These are phyloP conservation scores for Aeschynomene evenia DNA, from an alignment of 306 rosid species.

Conservation along the genomic window DNA sequence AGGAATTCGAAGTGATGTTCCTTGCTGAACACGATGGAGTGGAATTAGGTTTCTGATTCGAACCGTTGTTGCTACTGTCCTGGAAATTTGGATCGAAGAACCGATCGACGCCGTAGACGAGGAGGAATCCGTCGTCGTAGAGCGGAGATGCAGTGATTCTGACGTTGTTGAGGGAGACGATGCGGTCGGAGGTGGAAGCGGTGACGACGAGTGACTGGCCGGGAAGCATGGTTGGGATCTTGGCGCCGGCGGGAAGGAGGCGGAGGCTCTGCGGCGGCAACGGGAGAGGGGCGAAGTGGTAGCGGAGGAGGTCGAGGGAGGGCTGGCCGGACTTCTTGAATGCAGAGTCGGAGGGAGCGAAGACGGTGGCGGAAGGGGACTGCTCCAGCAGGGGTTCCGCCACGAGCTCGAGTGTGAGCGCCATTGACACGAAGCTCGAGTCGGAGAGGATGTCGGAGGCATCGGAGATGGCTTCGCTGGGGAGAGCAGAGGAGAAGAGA, in stretches of 20 bases:
- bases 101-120: constrained; percentile 53
- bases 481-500: constrained; percentile 43
- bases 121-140: constrained; percentile 57
- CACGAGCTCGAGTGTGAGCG: constrained; percentile 63
- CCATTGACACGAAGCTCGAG: constrained; percentile 69
- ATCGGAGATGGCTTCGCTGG: constrained; percentile 47
- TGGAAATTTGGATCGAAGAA: constrained; percentile 58
- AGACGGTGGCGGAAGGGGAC: constrained; percentile 67
- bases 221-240: constrained; percentile 60
- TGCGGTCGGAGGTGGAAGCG: constrained; percentile 28
- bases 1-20: constrained; percentile 20
- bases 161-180: constrained; percentile 51
- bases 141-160: constrained; percentile 42
- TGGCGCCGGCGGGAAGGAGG: constrained; percentile 55
- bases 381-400: constrained; percentile 43
- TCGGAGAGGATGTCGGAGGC: constrained; percentile 73
- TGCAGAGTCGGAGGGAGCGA: constrained; percentile 72
- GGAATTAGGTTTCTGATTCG: constrained; percentile 12
- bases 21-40: constrained; percentile 27
- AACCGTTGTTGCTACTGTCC: background rate
- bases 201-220: constrained; percentile 56
- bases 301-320: constrained; percentile 64
- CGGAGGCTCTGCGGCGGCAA: constrained; percentile 50
- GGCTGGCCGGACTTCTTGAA: constrained; percentile 76
- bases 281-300: constrained; percentile 56